phyloP scores from a whole-genome alignment of 75 land plant genomes.

The Pinus albicaulis region DNA sequence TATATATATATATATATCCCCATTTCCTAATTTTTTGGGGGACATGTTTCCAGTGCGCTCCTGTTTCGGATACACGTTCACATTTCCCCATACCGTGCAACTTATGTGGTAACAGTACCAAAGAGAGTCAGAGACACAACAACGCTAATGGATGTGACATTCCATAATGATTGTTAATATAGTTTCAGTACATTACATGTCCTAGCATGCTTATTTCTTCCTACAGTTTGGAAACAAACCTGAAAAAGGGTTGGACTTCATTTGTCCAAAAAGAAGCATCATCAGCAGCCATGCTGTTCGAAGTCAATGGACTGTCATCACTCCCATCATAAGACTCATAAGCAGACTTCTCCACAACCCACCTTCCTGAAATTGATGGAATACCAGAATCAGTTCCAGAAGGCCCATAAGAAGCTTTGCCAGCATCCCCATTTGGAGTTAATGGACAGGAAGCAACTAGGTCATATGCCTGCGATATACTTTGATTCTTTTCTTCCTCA shows the following conservation, averaged over 20 bases:
- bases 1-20: too few species aligned
- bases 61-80: too few species aligned
- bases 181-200: not conserved
- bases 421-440: not conserved
- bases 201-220: not conserved
- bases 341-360: not conserved
- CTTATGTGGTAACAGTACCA: too few species aligned
- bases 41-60: too few species aligned
- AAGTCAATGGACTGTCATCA: constrained; percentile 2
- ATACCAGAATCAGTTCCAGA: constrained; percentile 6
- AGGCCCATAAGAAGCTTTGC: not conserved
- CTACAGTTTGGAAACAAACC: not conserved
- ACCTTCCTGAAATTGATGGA: constrained; percentile 6
- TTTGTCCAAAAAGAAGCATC: not conserved
- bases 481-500: constrained; percentile 1
- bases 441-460: not conserved
- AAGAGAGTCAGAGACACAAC: too few species aligned
- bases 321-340: constrained; percentile 1
- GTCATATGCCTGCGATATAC: not conserved
- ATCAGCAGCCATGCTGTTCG: not conserved
- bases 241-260: not conserved
- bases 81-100: too few species aligned
- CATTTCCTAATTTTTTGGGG: too few species aligned
- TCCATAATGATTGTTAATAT: too few species aligned
- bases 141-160: too few species aligned